Conservation (phyloP, 805 yeast species). For the Candida cerambycidarum region DNA sequence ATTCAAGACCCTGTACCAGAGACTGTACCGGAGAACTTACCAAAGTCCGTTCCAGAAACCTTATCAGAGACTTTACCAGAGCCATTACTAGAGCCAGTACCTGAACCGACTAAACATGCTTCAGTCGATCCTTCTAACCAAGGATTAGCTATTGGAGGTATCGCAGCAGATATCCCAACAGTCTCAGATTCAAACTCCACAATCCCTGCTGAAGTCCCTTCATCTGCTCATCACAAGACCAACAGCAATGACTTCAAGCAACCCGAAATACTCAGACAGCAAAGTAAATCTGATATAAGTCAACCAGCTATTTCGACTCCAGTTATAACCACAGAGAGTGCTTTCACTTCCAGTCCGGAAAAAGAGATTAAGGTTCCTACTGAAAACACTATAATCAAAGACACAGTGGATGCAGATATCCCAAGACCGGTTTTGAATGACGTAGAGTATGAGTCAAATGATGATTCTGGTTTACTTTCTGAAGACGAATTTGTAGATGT, state of each 20-base stretch:
- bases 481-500: slow-evolving; percentile 13
- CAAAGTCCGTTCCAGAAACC: neutral
- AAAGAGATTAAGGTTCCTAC: no score
- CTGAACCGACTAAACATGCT: no score
- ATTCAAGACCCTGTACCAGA: slow-evolving; percentile 1
- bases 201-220: neutral
- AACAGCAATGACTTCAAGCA: slow-evolving; percentile 2
- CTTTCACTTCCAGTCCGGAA: no score
- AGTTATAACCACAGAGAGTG: neutral
- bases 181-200: no score
- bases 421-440: slow-evolving; percentile 15
- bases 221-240: no score
- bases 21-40: neutral
- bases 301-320: slow-evolving; percentile 1
- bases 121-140: no score
- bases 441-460: slow-evolving; percentile 12
- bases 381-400: neutral
- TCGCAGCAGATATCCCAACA: no score
- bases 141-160: no score
- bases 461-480: slow-evolving; percentile 10
- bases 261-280: slow-evolving; percentile 4
- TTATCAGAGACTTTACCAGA: neutral
- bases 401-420: neutral
- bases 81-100: neutral
- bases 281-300: slow-evolving; percentile 9